Percentiles rank a stretch among this genome's conserved stretches.
These are phyloP conservation scores for Botrytis cinerea DNA, from an alignment of 2,329 filamentous ascomycete species.

Conservation along the genomic window DNA sequence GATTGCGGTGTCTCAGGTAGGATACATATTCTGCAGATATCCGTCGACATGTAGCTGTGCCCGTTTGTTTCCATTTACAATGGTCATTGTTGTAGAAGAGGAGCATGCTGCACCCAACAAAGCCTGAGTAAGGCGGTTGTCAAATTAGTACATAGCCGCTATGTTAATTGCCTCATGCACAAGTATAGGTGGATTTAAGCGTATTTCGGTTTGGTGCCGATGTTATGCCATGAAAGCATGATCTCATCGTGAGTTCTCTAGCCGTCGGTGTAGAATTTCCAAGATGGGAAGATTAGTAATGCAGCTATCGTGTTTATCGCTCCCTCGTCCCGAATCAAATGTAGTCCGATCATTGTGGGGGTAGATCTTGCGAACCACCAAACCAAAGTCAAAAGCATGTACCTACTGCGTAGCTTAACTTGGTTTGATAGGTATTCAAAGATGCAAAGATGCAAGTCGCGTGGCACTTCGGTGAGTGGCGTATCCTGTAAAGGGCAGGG, in stretches of 20 bases:
- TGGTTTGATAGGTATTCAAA: conserved; percentile 15
- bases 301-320: conserved; percentile 21
- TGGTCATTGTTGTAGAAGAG: conserved; percentile 28
- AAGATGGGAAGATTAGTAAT: conserved; percentile 1
- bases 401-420: conserved; percentile 27
- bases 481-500: conserved; percentile 29
- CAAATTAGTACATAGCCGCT: not conserved
- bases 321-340: conserved; percentile 21
- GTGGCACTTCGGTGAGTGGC: conserved; percentile 28
- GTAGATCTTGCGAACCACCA: conserved; percentile 24
- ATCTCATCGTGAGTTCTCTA: conserved; percentile 21
- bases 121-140: conserved; percentile 11
- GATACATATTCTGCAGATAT: conserved; percentile 29
- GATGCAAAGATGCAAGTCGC: conserved; percentile 25
- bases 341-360: conserved; percentile 22
- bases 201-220: conserved; percentile 32
- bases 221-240: conserved; percentile 37
- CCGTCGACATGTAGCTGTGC: conserved; percentile 30
- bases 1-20: conserved; percentile 27
- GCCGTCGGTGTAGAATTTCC: conserved; percentile 19
- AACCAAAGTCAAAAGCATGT: conserved; percentile 12
- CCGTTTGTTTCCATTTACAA: conserved; percentile 33
- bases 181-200: conserved; percentile 16
- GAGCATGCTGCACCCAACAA: conserved; percentile 19
- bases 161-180: conserved; percentile 9